A percentile compares a stretch with the other conserved stretches of the same genome.
phyloP scores from a whole-genome alignment of 1,284 basidiomycete species.

The Cutaneotrichosporon dermatis region DNA sequence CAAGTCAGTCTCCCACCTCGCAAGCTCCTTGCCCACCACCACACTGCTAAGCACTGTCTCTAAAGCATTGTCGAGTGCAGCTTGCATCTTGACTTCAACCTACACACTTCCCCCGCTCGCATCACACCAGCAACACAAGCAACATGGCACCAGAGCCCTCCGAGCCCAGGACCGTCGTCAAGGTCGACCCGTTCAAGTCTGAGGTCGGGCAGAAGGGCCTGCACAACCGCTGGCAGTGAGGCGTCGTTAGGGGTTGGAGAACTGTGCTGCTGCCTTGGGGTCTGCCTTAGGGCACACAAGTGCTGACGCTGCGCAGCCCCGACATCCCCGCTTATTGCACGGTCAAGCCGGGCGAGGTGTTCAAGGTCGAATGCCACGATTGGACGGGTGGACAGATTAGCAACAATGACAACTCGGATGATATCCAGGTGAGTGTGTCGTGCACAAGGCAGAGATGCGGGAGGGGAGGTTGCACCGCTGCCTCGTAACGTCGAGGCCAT shows the following conservation, averaged over 20 bases:
- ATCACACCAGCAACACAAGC: too few species aligned
- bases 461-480: too few species aligned
- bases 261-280: too few species aligned
- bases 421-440: slow-evolving; percentile 20
- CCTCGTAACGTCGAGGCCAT: too few species aligned
- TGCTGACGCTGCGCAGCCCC: slow-evolving; percentile 16
- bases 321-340: slow-evolving; percentile 37
- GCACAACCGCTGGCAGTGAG: slow-evolving; percentile 42
- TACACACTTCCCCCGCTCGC: too few species aligned
- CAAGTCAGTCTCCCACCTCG: too few species aligned
- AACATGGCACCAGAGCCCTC: slow-evolving; percentile 1
- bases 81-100: too few species aligned
- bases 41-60: too few species aligned
- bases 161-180: slow-evolving; percentile 25
- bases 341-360: slow-evolving; percentile 52
- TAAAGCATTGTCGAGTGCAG: too few species aligned
- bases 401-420: slow-evolving; percentile 61
- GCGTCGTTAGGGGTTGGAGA: background rate
- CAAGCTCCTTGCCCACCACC: too few species aligned
- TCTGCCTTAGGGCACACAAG: too few species aligned
- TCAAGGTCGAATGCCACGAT: slow-evolving; percentile 72
- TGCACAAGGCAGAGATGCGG: too few species aligned
- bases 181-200: slow-evolving; percentile 31
- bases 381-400: slow-evolving; percentile 72
- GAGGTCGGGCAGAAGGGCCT: slow-evolving; percentile 29